These are phyloP conservation scores for Dipodascopsis uninucleata DNA, from an alignment of 805 yeast genomes.

Conservation along the genomic window DNA sequence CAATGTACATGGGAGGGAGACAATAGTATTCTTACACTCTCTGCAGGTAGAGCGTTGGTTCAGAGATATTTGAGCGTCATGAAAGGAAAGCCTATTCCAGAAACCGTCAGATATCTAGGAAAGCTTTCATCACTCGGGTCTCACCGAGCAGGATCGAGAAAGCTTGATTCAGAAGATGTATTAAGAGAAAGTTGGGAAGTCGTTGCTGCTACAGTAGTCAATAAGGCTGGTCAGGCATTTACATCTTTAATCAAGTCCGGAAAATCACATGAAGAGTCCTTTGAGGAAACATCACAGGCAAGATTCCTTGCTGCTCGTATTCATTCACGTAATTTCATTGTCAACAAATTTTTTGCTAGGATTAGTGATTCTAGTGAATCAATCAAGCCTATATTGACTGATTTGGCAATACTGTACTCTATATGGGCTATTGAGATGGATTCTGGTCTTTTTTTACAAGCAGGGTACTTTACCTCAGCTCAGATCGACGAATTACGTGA, in stretches of 20 bases:
- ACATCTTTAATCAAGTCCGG: constrained; percentile 31
- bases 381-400: constrained; percentile 49
- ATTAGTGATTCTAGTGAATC: constrained; percentile 38
- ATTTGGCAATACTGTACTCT: constrained; percentile 61
- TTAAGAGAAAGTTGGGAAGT: constrained; percentile 38
- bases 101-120: constrained; percentile 45
- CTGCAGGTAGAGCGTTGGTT: constrained; percentile 74
- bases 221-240: constrained; percentile 36
- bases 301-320: constrained; percentile 42
- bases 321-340: constrained; percentile 40
- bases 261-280: constrained; percentile 34
- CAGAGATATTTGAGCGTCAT: constrained; percentile 45
- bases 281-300: constrained; percentile 41
- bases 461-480: constrained; percentile 51
- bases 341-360: constrained; percentile 39
- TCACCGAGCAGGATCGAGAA: constrained; percentile 16
- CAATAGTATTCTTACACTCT: constrained; percentile 78
- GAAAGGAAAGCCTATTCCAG: constrained; percentile 46
- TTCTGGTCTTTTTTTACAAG: constrained; percentile 68
- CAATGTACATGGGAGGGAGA: constrained; percentile 99
- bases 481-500: constrained; percentile 44
- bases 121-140: constrained; percentile 8
- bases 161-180: constrained; percentile 19
- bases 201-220: constrained; percentile 36
- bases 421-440: constrained; percentile 63